These are phyloP conservation scores for Alternaria sp. DNA, from an alignment of 2,329 filamentous ascomycete species.

Conservation along the genomic window DNA sequence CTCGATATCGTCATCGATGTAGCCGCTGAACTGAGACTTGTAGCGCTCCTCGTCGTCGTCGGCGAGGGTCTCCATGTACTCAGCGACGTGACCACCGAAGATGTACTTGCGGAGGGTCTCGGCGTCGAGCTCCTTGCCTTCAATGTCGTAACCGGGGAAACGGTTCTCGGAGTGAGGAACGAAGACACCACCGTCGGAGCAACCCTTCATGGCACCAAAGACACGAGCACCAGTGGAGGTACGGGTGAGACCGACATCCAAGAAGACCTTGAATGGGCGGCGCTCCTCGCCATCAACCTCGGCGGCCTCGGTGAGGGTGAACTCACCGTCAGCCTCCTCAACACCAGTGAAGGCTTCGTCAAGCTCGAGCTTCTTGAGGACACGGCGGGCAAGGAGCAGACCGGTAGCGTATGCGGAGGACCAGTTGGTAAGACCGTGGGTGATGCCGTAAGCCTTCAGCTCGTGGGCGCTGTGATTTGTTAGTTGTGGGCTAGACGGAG, in stretches of 20 bases:
- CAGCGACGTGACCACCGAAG: conserved; percentile 95
- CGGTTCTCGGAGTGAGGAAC: conserved; percentile 99
- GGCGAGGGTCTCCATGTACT: conserved; percentile 99
- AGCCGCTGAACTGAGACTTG: conserved; percentile 97
- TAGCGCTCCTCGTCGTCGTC: conserved; percentile 99
- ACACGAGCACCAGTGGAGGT: conserved; percentile 98
- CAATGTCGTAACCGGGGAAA: conserved; percentile 98
- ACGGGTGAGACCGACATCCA: conserved; percentile 96
- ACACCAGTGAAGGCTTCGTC: conserved; percentile 94
- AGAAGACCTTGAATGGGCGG: conserved; percentile 99
- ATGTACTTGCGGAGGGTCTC: conserved; percentile 99
- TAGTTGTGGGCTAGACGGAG: conserved; percentile 4
- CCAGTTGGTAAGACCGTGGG: conserved; percentile 99
- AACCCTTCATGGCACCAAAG: conserved; percentile 99
- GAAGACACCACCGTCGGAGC: conserved; percentile 96
- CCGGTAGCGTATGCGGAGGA: conserved; percentile 95
- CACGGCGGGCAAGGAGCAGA: conserved; percentile 95
- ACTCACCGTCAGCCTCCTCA: conserved; percentile 97
- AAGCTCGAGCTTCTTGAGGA: conserved; percentile 95
- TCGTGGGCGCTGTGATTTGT: conserved; percentile 74
- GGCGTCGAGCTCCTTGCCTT: conserved; percentile 96
- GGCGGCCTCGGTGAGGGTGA: conserved; percentile 90
- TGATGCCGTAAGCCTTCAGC: conserved; percentile 96
- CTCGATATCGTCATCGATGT: conserved; percentile 96
- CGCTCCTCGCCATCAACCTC: conserved; percentile 90